Conservation (phyloP, 2,329 filamentous ascomycete species). For the Clonostachys rhizophaga region DNA sequence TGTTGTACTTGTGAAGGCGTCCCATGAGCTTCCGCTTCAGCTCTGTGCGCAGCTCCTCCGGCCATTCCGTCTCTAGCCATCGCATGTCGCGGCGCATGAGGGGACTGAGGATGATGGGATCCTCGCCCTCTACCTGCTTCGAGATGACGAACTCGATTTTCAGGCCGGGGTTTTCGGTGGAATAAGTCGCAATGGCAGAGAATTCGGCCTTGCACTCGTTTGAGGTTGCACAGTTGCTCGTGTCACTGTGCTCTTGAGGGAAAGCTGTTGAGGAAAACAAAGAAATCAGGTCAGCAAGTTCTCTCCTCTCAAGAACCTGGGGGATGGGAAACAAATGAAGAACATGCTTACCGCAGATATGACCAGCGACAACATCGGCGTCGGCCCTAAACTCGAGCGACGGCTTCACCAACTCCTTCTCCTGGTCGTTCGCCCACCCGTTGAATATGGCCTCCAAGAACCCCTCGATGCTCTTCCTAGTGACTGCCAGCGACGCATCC, state of each 20-base stretch:
- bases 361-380: slow-evolving; percentile 15
- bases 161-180: slow-evolving; percentile 16
- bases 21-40: slow-evolving; percentile 13
- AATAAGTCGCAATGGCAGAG: slow-evolving; percentile 16
- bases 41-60: slow-evolving; percentile 6
- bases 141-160: slow-evolving; percentile 16
- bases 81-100: slow-evolving; percentile 17
- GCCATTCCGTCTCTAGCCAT: slow-evolving; percentile 14
- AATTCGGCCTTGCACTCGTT: slow-evolving; percentile 10
- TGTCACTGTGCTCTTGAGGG: slow-evolving; percentile 7
- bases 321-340: neutral
- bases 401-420: slow-evolving; percentile 9
- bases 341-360: slow-evolving; percentile 16
- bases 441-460: slow-evolving; percentile 22
- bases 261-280: slow-evolving; percentile 4
- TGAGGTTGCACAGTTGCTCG: slow-evolving; percentile 8
- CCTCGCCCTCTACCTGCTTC: slow-evolving; percentile 1
- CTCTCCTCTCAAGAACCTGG: neutral
- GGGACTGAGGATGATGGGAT: slow-evolving; percentile 11
- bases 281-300: neutral
- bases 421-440: slow-evolving; percentile 7
- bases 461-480: slow-evolving; percentile 20
- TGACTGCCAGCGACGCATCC: slow-evolving; percentile 11
- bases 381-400: slow-evolving; percentile 19
- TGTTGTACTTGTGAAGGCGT: slow-evolving; percentile 21